phyloP scores from a whole-genome alignment of 2,329 filamentous ascomycete genomes.

The Xylogone sp. region DNA sequence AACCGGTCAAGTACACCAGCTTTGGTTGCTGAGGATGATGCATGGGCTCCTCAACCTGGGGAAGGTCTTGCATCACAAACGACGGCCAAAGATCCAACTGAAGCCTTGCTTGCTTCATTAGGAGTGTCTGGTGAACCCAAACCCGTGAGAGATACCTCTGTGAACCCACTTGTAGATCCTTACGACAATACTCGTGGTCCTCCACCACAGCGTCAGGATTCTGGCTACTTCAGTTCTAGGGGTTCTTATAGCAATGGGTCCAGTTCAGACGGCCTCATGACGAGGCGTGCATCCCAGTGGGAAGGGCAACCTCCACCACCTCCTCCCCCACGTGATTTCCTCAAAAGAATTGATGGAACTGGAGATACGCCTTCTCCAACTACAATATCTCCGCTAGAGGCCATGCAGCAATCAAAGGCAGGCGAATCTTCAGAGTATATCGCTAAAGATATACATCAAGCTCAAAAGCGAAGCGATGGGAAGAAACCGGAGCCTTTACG shows the following conservation, averaged over 20 bases:
- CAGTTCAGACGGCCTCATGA: constrained; percentile 6
- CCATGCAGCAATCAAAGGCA: not conserved
- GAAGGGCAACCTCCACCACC: constrained; percentile 1
- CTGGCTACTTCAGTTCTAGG: constrained; percentile 23
- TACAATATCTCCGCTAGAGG: not conserved
- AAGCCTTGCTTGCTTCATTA: constrained; percentile 29
- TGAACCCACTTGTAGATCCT: not conserved
- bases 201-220: constrained; percentile 22
- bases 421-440: constrained; percentile 23
- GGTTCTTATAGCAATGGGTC: constrained; percentile 22
- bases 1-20: constrained; percentile 18
- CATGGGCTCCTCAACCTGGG: constrained; percentile 27
- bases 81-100: constrained; percentile 19
- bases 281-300: constrained; percentile 4
- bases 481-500: constrained; percentile 21
- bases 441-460: constrained; percentile 13
- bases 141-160: constrained; percentile 14
- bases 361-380: not conserved
- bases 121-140: constrained; percentile 32
- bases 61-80: constrained; percentile 17
- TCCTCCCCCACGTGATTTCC: constrained; percentile 1
- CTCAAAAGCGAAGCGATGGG: constrained; percentile 9
- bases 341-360: not conserved
- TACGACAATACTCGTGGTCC: not conserved
- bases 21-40: constrained; percentile 21